Conservation (phyloP, 139 green algal species). For the Astrephomene gubernaculifera region DNA sequence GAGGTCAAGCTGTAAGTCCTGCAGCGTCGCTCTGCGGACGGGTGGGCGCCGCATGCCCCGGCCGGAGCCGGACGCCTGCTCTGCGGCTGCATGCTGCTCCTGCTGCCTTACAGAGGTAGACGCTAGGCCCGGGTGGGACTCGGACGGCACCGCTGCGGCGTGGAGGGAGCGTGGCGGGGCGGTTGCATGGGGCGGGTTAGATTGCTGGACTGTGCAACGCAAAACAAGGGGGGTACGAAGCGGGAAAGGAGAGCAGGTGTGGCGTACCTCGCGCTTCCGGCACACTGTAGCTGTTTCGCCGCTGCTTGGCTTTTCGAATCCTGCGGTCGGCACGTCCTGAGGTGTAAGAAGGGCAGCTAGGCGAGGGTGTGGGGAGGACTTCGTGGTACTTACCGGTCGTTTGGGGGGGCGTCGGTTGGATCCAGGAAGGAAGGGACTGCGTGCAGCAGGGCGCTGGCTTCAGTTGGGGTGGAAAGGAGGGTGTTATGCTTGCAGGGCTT, state of each 20-base stretch:
- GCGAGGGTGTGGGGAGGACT: too few relatives aligned
- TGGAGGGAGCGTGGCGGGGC: background rate
- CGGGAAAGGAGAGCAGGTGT: background rate
- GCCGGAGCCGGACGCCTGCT: too few relatives aligned
- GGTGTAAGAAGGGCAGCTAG: too few relatives aligned
- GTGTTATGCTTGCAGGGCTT: too few relatives aligned
- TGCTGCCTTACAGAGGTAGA: conserved; percentile 22
- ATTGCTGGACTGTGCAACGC: background rate
- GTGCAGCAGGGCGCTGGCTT: too few relatives aligned
- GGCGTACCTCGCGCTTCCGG: conserved; percentile 6
- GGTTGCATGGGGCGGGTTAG: background rate
- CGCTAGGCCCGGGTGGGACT: too few relatives aligned
- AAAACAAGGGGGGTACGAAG: too few relatives aligned
- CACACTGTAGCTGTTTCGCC: conserved; percentile 41
- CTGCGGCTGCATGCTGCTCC: too few relatives aligned
- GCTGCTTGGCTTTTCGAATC: conserved; percentile 17
- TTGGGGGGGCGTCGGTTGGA: conserved; percentile 7
- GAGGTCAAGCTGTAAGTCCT: conserved; percentile 13
- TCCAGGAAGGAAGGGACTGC: too few relatives aligned
- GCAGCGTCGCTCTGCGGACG: conserved; percentile 13
- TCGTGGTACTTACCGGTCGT: background rate
- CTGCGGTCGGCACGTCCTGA: background rate
- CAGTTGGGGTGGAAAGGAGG: too few relatives aligned
- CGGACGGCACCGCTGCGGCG: background rate
- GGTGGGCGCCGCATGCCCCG: too few relatives aligned